phyloP scores from a whole-genome alignment of 495 filamentous ascomycete species.

The Aspergillus bridgeri region DNA sequence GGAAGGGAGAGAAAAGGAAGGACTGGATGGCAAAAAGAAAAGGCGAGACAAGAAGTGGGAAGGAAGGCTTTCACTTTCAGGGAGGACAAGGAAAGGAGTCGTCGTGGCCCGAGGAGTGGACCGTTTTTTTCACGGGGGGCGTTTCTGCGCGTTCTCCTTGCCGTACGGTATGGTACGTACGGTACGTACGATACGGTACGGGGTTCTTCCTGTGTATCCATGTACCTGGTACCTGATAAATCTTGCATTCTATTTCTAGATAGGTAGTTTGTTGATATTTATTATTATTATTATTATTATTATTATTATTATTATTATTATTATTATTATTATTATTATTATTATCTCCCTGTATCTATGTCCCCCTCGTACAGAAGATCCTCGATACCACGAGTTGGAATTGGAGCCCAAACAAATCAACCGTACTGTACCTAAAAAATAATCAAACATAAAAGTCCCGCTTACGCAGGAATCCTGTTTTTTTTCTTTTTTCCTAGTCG shows the following conservation, averaged over 20 bases:
- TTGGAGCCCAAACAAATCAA: too few relatives aligned
- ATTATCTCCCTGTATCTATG: too few relatives aligned
- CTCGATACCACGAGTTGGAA: too few relatives aligned
- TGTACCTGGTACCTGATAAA: too few relatives aligned
- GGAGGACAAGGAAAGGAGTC: slow-evolving; percentile 38
- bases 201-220: too few relatives aligned
- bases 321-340: too few relatives aligned
- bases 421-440: too few relatives aligned
- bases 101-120: slow-evolving; percentile 34
- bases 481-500: slow-evolving; percentile 8
- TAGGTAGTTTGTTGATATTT: too few relatives aligned
- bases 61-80: slow-evolving; percentile 19
- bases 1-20: slow-evolving; percentile 31
- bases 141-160: slow-evolving; percentile 16
- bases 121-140: slow-evolving; percentile 12
- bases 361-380: too few relatives aligned
- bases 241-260: too few relatives aligned
- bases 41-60: slow-evolving; percentile 22
- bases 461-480: slow-evolving; percentile 8
- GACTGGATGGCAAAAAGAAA: slow-evolving; percentile 24
- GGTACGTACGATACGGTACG: neutral
- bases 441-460: neutral
- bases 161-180: neutral
- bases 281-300: too few relatives aligned
- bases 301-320: too few relatives aligned